Base-by-base conservation (phyloP, 2,329 filamentous ascomycete species). In the Diaporthe velutina region DNA sequence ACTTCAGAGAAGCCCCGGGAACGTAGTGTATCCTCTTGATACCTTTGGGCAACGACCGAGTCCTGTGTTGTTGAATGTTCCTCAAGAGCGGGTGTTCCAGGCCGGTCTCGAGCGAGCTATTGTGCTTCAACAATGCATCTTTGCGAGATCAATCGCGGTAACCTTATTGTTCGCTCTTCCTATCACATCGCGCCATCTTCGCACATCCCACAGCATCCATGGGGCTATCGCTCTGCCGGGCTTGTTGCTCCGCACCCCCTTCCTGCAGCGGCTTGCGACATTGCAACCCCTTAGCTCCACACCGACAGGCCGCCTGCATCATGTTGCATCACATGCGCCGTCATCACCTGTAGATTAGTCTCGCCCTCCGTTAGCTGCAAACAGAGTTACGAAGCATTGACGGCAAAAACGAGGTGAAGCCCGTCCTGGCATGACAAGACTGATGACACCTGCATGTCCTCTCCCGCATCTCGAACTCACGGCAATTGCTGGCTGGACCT, bases 291-390 rank as follows among this genome's bases (percentile, higher is more conserved):
- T 40, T 57, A 35, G 45, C 71, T 75, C 74, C 73, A 76, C 74
- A 76, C 74, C 72, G 74, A 61, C 72, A 70, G 70, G 42, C 52
- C 52, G 40, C 35, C 58, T 67, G 74, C 74, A 75, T 67, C 74
- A 70, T 58, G 54, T 61, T 72, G 72, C 74, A 70, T 74, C 72
- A 71, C 71, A 73, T 74, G 74, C 71, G 50, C 58, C 52, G 70
- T 42, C 60, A 61, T 52, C 48, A 25, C 45, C 57, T 35, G 17
- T 30, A 28, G 64, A 64, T 61, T 52, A 54, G 58, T 40, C 30
- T 48, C 42, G 68, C 17, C 48, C 42, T 17, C 48, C 42, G n/a
- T 48, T 48, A 67, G 42, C 40, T 48, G 60, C 30, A 38, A 10
- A 30, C 30, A 42, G 48, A 64, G 52, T 17, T 22, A n/a, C 57